Evolutionary conservation across 768 basidiomycete genomes (phyloP).

Genomic region (Naganishia friedmannii): DNA sequence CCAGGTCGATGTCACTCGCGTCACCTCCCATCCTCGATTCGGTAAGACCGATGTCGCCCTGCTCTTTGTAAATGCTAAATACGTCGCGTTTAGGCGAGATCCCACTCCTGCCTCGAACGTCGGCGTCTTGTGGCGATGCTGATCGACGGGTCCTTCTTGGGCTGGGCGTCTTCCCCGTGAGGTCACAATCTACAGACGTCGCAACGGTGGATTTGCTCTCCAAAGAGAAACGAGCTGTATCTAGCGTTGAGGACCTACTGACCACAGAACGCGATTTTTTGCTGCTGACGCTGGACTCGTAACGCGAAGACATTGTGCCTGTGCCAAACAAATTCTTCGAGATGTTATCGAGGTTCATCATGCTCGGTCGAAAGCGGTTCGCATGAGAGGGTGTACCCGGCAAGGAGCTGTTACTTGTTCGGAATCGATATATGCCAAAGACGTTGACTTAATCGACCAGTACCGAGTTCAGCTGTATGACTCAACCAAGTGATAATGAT

Average conservation of each 20-base stretch:
- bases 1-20: slow-evolving; percentile 60
- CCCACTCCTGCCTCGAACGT: neutral
- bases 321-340: slow-evolving; percentile 83
- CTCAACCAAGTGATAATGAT: neutral
- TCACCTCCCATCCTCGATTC: slow-evolving; percentile 48
- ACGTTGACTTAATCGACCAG: neutral
- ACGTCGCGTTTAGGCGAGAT: slow-evolving; percentile 9
- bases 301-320: slow-evolving; percentile 37
- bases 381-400: slow-evolving; percentile 80
- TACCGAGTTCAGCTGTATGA: neutral
- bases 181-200: slow-evolving; percentile 16
- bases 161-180: slow-evolving; percentile 4
- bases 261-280: slow-evolving; percentile 65
- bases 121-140: neutral
- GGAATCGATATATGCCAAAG: slow-evolving; percentile 13
- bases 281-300: slow-evolving; percentile 57
- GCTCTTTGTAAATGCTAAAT: slow-evolving; percentile 4
- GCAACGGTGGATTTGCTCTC: slow-evolving; percentile 61
- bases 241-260: slow-evolving; percentile 65
- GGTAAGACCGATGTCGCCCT: slow-evolving; percentile 39
- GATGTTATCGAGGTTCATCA: slow-evolving; percentile 83
- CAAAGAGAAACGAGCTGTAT: slow-evolving; percentile 32
- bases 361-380: slow-evolving; percentile 70
- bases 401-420: slow-evolving; percentile 56
- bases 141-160: slow-evolving; percentile 2